Conservation (phyloP, 2,329 filamentous ascomycete species). For the Simplicillium aogashimaense region DNA sequence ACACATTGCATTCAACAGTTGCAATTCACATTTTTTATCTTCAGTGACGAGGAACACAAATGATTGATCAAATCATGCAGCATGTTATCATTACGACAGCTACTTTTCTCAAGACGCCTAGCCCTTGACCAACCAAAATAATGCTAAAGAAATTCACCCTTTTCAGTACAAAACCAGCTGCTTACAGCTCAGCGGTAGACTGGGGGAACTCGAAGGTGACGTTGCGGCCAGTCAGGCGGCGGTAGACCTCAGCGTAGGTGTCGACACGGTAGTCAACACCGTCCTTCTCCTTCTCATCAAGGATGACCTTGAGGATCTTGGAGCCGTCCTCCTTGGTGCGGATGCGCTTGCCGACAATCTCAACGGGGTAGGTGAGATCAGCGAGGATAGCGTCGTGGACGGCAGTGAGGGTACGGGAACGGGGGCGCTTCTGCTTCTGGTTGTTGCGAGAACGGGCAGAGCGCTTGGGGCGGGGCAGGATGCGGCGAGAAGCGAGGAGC, state of each 20-base stretch:
- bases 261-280: constrained; percentile 99
- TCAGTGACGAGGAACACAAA: not conserved
- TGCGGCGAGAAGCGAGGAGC: constrained; percentile 97
- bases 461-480: constrained; percentile 96
- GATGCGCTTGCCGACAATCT: constrained; percentile 98
- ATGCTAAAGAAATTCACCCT: constrained; percentile 22
- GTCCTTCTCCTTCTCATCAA: constrained; percentile 99
- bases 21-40: too few relatives aligned
- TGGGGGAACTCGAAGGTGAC: constrained; percentile 99
- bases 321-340: constrained; percentile 97
- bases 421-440: constrained; percentile 97
- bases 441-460: constrained; percentile 92
- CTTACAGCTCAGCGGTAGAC: constrained; percentile 73
- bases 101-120: constrained; percentile 39
- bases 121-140: constrained; percentile 29
- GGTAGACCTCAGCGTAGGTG: constrained; percentile 99
- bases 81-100: constrained; percentile 36
- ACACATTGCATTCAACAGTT: too few relatives aligned
- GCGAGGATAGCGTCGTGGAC: constrained; percentile 97
- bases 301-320: constrained; percentile 98
- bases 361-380: constrained; percentile 98
- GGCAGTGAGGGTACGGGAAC: constrained; percentile 93
- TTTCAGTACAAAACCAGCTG: constrained; percentile 13
- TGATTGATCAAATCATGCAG: constrained; percentile 21
- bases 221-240: constrained; percentile 88